Percentiles rank a stretch among this genome's conserved stretches.
phyloP scores from a whole-genome alignment of 1,284 basidiomycete genomes.

The Trichosporon sp. region DNA sequence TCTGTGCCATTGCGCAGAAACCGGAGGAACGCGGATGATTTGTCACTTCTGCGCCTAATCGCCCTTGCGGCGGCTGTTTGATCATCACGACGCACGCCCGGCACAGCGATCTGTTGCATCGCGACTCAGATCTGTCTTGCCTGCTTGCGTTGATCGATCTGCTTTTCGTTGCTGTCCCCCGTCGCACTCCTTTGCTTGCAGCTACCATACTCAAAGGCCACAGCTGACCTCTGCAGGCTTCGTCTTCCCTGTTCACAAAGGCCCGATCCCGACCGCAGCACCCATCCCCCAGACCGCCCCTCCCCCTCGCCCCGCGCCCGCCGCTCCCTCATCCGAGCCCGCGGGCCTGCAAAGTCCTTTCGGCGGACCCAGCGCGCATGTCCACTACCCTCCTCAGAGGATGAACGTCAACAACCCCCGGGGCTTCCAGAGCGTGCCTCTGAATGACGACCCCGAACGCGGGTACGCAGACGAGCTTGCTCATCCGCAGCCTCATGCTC shows the following conservation, averaged over 20 bases:
- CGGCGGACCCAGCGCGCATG: conserved; percentile 7
- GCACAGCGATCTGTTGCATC: background rate
- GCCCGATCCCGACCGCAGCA: background rate
- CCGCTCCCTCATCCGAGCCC: background rate
- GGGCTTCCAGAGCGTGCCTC: conserved; percentile 33
- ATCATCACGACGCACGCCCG: background rate
- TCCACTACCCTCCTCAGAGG: conserved; percentile 38
- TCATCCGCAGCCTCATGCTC: conserved; percentile 1
- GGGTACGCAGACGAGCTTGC: background rate
- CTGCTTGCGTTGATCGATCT: background rate
- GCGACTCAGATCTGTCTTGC: too few relatives aligned
- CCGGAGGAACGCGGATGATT: too few relatives aligned
- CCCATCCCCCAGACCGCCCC: background rate
- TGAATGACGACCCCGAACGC: conserved; percentile 23
- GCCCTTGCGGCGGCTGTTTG: background rate
- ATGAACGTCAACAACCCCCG: conserved; percentile 2
- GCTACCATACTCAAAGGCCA: too few relatives aligned
- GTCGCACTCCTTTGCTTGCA: background rate
- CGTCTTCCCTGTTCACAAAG: background rate
- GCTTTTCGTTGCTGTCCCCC: background rate
- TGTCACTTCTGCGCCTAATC: too few relatives aligned
- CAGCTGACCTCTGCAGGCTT: background rate
- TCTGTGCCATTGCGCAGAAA: too few relatives aligned
- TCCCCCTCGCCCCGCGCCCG: background rate
- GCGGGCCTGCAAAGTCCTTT: background rate